Percentiles rank a stretch among this genome's conserved stretches.
These are phyloP conservation scores for Boletus vermiculosoides DNA, from an alignment of 768 basidiomycete genomes.

Conservation along the genomic window DNA sequence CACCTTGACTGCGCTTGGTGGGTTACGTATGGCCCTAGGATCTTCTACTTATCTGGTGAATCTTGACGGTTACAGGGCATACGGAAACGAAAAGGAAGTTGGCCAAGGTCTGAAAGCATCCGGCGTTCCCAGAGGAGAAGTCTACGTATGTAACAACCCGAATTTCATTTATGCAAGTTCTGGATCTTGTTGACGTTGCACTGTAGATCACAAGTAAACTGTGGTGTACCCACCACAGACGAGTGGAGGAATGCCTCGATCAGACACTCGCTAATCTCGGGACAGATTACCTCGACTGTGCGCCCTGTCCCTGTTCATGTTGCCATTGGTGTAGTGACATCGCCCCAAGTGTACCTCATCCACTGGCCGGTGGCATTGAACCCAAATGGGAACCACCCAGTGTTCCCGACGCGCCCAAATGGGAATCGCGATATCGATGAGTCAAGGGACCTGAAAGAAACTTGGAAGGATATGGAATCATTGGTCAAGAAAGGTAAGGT, in stretches of 20 bases:
- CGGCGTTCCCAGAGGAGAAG: slow-evolving; percentile 73
- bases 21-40: slow-evolving; percentile 6
- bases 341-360: slow-evolving; percentile 52
- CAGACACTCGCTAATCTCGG: slow-evolving; percentile 75
- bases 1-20: slow-evolving; percentile 72
- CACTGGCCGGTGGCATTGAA: slow-evolving; percentile 84
- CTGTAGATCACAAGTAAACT: slow-evolving; percentile 68
- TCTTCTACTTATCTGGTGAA: slow-evolving; percentile 17
- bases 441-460: slow-evolving; percentile 64
- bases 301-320: slow-evolving; percentile 23
- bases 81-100: slow-evolving; percentile 80
- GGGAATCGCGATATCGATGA: slow-evolving; percentile 67
- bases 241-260: slow-evolving; percentile 73
- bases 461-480: slow-evolving; percentile 85
- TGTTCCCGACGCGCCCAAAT: slow-evolving; percentile 56
- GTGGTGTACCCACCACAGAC: slow-evolving; percentile 65
- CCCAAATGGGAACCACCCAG: slow-evolving; percentile 61
- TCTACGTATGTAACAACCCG: slow-evolving; percentile 47
- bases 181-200: background rate
- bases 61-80: slow-evolving; percentile 41
- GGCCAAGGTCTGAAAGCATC: slow-evolving; percentile 76
- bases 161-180: background rate
- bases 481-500: slow-evolving; percentile 57
- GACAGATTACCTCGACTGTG: slow-evolving; percentile 82
- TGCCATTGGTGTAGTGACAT: background rate